Percentiles rank a stretch among this genome's conserved stretches.
Evolutionary conservation across 805 yeast genomes (phyloP).

Genomic region (Torulaspora microellipsoides): DNA sequence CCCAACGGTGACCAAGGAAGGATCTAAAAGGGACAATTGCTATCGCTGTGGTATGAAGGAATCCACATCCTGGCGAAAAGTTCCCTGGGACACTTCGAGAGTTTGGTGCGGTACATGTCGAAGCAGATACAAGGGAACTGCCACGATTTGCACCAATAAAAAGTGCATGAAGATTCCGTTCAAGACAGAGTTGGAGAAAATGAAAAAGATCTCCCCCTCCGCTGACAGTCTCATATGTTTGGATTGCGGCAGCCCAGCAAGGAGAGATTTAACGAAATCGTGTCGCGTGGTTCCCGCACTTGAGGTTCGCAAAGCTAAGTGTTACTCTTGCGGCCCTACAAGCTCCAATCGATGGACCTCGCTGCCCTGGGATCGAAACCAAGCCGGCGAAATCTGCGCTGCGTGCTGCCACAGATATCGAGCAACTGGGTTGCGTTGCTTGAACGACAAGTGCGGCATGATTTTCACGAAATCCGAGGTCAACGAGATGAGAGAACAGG

Average conservation of each 20-base stretch:
- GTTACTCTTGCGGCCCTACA: slow-evolving; percentile 1
- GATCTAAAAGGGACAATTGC: not conserved
- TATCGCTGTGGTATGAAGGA: not conserved
- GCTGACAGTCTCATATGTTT: not conserved
- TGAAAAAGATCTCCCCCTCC: not conserved
- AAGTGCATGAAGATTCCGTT: slow-evolving; percentile 5
- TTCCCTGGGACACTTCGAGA: slow-evolving; percentile 2
- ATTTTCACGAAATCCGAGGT: not conserved
- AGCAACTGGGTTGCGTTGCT: not conserved
- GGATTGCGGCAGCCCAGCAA: not conserved
- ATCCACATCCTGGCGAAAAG: slow-evolving; percentile 5
- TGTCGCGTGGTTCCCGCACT: not conserved
- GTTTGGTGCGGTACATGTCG: slow-evolving; percentile 10
- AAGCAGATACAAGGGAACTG: slow-evolving; percentile 5
- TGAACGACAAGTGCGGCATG: not conserved
- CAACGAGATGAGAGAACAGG: too few species aligned
- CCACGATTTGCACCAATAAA: slow-evolving; percentile 4
- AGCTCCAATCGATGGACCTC: slow-evolving; percentile 1
- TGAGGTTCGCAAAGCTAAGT: not conserved
- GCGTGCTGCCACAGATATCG: slow-evolving; percentile 1
- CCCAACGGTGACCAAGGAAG: not conserved
- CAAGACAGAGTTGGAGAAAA: slow-evolving; percentile 3
- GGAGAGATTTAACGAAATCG: not conserved
- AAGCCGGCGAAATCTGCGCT: not conserved
- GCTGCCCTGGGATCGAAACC: slow-evolving; percentile 3